phyloP scores from a whole-genome alignment of 2,329 filamentous ascomycete genomes.

The Domatiomyces catenatus region DNA sequence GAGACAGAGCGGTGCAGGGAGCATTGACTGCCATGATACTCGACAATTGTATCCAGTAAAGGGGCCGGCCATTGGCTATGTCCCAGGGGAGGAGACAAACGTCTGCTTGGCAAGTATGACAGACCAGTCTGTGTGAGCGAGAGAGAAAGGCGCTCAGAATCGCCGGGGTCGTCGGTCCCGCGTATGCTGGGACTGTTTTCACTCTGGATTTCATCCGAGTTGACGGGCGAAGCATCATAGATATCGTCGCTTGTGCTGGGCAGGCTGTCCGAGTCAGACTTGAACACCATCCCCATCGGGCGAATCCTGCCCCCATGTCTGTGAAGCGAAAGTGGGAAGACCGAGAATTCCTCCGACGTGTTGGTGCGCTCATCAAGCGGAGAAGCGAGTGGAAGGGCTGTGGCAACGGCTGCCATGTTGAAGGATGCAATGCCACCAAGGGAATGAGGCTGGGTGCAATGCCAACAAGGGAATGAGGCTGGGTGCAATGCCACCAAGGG shows the following conservation, averaged over 20 bases:
- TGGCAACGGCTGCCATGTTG: not conserved
- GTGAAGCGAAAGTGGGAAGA: not conserved
- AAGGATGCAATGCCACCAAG: not conserved
- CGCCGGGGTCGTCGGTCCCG: not conserved
- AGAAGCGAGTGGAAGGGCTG: not conserved
- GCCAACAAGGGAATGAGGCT: too few relatives aligned
- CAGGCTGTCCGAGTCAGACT: conserved; percentile 17
- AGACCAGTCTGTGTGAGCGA: conserved; percentile 6
- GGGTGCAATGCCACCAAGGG: not conserved
- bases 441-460: too few relatives aligned
- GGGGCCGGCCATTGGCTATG: conserved; percentile 15
- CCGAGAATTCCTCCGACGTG: not conserved
- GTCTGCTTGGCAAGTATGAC: too few relatives aligned
- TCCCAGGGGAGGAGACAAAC: not conserved
- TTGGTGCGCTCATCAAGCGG: not conserved
- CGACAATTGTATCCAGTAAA: conserved; percentile 19
- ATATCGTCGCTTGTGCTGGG: conserved; percentile 25
- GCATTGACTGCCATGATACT: conserved; percentile 15
- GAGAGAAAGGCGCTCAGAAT: not conserved
- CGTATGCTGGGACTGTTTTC: not conserved
- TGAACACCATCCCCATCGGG: not conserved
- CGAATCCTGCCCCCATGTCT: not conserved
- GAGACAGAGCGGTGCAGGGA: conserved; percentile 13
- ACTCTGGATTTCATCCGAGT: conserved; percentile 16
- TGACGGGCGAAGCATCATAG: conserved; percentile 23